Evolutionary conservation across 176 grass and related monocot genomes (phyloP).

Genomic region (Saccharum officinarum): DNA sequence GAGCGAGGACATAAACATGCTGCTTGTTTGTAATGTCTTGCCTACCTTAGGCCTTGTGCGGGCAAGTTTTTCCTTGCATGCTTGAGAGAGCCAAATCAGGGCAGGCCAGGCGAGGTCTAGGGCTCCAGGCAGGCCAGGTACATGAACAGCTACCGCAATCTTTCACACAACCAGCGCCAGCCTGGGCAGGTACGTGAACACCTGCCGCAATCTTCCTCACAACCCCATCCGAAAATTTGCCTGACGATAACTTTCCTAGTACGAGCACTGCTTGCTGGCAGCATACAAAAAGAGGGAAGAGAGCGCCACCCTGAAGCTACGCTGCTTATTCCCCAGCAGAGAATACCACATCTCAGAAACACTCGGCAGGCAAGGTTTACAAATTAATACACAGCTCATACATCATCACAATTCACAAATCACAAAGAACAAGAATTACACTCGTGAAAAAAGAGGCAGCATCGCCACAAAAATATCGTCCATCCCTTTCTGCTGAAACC

Average conservation of each 20-base stretch:
- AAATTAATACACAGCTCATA: constrained; percentile 31
- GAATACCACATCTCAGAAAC: not conserved
- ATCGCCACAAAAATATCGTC: constrained; percentile 32
- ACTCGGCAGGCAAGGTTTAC: constrained; percentile 15
- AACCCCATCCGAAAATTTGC: not conserved
- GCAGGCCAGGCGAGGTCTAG: not conserved
- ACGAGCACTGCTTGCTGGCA: not conserved
- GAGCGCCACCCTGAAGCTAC: not conserved
- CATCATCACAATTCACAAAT: constrained; percentile 15
- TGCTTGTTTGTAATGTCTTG: too few species aligned
- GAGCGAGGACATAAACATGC: too few species aligned
- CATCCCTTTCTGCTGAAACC: constrained; percentile 21
- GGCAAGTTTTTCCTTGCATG: not conserved
- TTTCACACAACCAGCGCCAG: too few species aligned
- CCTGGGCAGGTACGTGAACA: not conserved
- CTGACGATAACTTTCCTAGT: not conserved
- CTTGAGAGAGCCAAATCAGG: not conserved
- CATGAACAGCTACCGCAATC: too few species aligned
- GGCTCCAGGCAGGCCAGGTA: too few species aligned
- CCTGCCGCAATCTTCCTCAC: not conserved
- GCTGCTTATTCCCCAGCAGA: constrained; percentile 11
- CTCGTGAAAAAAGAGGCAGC: not conserved
- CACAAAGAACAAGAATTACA: constrained; percentile 37
- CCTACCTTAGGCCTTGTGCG: too few species aligned
- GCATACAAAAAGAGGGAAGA: not conserved